A percentile compares a stretch with the other conserved stretches of the same genome.
These are phyloP conservation scores for Scheffersomyces illinoinensis DNA, from an alignment of 1,139 yeast species.

Conservation along the genomic window DNA sequence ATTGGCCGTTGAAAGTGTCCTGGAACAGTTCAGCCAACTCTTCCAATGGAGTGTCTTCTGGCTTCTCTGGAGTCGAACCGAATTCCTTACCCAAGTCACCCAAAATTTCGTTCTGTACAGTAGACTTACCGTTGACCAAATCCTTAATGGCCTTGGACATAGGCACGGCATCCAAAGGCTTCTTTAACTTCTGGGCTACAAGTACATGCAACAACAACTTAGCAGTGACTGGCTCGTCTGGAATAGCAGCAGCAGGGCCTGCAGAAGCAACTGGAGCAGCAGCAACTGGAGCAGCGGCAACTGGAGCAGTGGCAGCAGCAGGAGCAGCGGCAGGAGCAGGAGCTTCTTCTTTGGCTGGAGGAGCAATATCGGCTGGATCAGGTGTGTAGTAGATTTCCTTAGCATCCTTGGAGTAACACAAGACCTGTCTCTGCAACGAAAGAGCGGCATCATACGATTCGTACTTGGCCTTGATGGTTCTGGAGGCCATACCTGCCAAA, in stretches of 20 bases:
- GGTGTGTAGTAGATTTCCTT: conserved; percentile 96
- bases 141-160: conserved; percentile 93
- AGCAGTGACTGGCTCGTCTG: conserved; percentile 91
- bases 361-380: conserved; percentile 67
- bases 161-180: conserved; percentile 81
- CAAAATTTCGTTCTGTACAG: conserved; percentile 95
- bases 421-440: conserved; percentile 93
- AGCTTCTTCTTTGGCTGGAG: conserved; percentile 36
- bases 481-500: conserved; percentile 95
- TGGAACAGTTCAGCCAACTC: conserved; percentile 96
- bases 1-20: conserved; percentile 80
- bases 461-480: conserved; percentile 94
- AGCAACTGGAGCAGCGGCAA: conserved; percentile 47
- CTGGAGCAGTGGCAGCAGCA: conserved; percentile 41
- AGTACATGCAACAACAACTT: conserved; percentile 78
- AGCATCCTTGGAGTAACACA: conserved; percentile 93
- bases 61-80: conserved; percentile 97
- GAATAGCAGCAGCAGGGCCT: conserved; percentile 71
- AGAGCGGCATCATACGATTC: conserved; percentile 97
- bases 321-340: conserved; percentile 34
- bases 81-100: conserved; percentile 99
- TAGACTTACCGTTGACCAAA: conserved; percentile 96
- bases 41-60: conserved; percentile 94
- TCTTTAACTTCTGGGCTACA: conserved; percentile 94
- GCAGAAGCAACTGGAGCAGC: conserved; percentile 53